Base-by-base conservation (phyloP, 306 rosid genomes). In the Urtica urens region DNA sequence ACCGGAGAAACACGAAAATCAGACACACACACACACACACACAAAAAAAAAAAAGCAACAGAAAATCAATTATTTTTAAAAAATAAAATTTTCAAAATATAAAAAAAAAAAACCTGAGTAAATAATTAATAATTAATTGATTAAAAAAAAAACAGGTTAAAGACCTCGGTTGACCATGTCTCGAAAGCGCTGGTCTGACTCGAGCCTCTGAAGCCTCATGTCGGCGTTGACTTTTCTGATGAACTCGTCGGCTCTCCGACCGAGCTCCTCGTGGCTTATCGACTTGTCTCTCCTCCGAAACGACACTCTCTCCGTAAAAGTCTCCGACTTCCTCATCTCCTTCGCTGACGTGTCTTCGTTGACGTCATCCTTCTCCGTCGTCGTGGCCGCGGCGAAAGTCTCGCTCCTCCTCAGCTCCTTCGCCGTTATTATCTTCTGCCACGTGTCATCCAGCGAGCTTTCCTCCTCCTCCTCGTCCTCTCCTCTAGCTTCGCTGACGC, bases 191-290 rank as follows among this genome's bases (percentile, higher is more conserved):
- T 78, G 87, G 22, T 76, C 70, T 19, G 96, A 87, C 72, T 87
- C 88, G 22, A 78, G 79, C 61, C 96, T 66, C 77, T 83, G 86
- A 29, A 83, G 31, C 65, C 78, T 78, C 45, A 87, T 83, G 15
- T 73, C 69, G 7, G 54, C 25, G 27, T 83, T 80, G 46, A 87
- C 40, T 49, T 69, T 76, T 41, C 63, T 60, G 13, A 87, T 87
- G 62, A 87, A 80, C 0, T 72, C 93, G 29, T 87, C 96, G 0
- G 81, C 72, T 30, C 86, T 27, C 45, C 34, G 58, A 12, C 72
- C 62, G 77, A 87, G 26, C 46, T 87, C 96, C 13, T 83, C 96
- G 6, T 55, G 77, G 51, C 63, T 69, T 76, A 87, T 80, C 3
- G 93, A 80, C 58, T 78, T 80, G 14, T 78, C 84, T 63, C 81